Base-by-base conservation (phyloP, 441 rosid genomes). In the Raphanus hybrid region DNA sequence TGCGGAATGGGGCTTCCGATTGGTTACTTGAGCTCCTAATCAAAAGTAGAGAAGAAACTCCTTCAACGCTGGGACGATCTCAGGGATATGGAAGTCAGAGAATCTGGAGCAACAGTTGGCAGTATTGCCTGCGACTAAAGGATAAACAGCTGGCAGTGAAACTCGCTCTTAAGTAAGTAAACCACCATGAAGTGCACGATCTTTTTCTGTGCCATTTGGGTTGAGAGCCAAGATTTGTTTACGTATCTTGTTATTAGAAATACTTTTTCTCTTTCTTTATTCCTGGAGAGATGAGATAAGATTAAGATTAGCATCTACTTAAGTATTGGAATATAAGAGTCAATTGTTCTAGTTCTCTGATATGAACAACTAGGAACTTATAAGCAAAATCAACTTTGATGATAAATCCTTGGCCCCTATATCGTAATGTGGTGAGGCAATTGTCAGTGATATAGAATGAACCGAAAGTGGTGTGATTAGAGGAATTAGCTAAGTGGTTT, bases 71-170 rank as follows among this genome's bases (percentile, higher is more conserved):
- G 77, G 96, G 89, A 64, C 88, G 78, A 72, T 45, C 85, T 78
- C 89, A 87, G 71, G 87, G 80, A 75, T 83, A 78, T 87, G 92
- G 86, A 81, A 88, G 89, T 48, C 90, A 89, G 73, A 77, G 78
- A 64, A 83, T 87, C 82, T 87, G 92, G 90, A 92, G 94, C 85
- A 87, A 83, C 81, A 92, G 91, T 83, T 96, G 99, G 99, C 96
- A 96, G 82, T 96, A 93, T 84, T 96, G 99, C 85, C 80, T 96
- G 86, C 93, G 99, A 50, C 86, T 96, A 86, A 96, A 92, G 92
- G 91, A 96, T 82, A 96, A 92, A 76, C 92, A 90, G 68, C 83
- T 92, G 80, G 97, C 99, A 32, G 97, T 98, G 50, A 84, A 86
- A 75, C 97, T 96, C 80, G 89, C 98, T 71, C 91, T 96, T 79